A percentile compares a stretch with the other conserved stretches of the same genome.
Conservation (phyloP, 2,329 filamentous ascomycete genomes). For the Macrophomina tecta region DNA sequence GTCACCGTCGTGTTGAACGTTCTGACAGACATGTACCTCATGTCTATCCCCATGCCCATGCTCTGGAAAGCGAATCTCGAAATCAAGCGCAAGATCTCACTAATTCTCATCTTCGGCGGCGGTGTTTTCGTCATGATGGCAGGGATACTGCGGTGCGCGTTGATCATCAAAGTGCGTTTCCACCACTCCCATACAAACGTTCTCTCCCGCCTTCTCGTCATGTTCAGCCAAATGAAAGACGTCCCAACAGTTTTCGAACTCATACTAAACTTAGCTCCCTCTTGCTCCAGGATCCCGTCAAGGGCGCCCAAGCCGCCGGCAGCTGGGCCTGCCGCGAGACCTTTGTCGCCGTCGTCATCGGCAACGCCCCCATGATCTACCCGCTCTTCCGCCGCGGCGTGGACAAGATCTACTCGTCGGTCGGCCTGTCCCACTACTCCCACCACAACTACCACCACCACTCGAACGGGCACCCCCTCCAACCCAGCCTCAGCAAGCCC, state of each 20-base stretch:
- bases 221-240: no score
- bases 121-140: constrained; percentile 63
- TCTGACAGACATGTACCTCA: constrained; percentile 62
- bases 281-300: constrained; percentile 39
- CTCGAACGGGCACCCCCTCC: not conserved
- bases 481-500: not conserved
- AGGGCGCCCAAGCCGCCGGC: constrained; percentile 50
- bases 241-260: no score
- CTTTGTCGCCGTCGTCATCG: constrained; percentile 53
- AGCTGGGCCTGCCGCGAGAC: constrained; percentile 55
- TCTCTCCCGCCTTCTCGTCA: not conserved
- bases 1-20: constrained; percentile 55
- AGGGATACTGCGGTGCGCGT: constrained; percentile 60
- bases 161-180: constrained; percentile 50
- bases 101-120: constrained; percentile 62
- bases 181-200: not conserved
- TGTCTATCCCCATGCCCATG: constrained; percentile 63
- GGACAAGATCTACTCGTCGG: not conserved
- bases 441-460: not conserved
- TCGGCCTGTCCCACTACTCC: not conserved
- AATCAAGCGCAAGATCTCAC: constrained; percentile 58
- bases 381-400: constrained; percentile 20
- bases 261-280: no score
- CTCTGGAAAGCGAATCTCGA: constrained; percentile 58
- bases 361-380: constrained; percentile 51